A percentile compares a stretch with the other conserved stretches of the same genome.
These are phyloP conservation scores for Curvularia spicifera DNA, from an alignment of 2,329 filamentous ascomycete species.

Conservation along the genomic window DNA sequence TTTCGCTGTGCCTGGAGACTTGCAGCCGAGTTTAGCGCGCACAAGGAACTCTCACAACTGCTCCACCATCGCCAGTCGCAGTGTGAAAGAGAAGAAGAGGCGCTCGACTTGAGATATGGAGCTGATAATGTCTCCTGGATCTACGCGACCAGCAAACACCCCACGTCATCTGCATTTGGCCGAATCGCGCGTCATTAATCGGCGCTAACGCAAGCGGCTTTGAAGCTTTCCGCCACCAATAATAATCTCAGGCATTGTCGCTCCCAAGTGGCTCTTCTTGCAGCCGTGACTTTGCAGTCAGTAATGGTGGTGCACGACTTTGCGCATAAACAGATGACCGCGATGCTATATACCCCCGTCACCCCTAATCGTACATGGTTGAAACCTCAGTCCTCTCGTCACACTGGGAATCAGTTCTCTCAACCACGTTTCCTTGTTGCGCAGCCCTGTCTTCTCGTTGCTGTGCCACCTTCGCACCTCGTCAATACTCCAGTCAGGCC, in stretches of 20 bases:
- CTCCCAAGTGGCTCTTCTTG: not conserved
- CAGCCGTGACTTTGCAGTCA: not conserved
- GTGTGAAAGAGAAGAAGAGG: not conserved
- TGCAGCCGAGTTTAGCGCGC: constrained; percentile 22
- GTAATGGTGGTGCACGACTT: not conserved
- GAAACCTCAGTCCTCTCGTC: not conserved
- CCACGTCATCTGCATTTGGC: constrained; percentile 22
- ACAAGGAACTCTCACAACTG: constrained; percentile 4
- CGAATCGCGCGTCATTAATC: constrained; percentile 22
- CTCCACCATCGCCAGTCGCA: constrained; percentile 2
- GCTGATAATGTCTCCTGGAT: not conserved
- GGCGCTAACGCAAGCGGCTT: constrained; percentile 16
- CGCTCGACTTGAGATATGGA: not conserved
- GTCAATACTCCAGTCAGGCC: not conserved
- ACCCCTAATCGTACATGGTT: not conserved
- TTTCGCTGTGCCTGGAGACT: constrained; percentile 3
- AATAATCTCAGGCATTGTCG: not conserved
- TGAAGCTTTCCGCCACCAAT: not conserved
- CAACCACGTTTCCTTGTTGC: too few relatives aligned
- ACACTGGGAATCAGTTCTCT: not conserved
- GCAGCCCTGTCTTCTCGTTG: not conserved
- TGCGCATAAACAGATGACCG: not conserved
- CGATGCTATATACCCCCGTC: not conserved
- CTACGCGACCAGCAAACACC: constrained; percentile 7
- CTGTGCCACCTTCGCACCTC: not conserved